Evolutionary conservation across 2,329 filamentous ascomycete species (phyloP), one percentile per base, ranked within the genome.

Genomic region (Zopfia rhizophila): DNA sequence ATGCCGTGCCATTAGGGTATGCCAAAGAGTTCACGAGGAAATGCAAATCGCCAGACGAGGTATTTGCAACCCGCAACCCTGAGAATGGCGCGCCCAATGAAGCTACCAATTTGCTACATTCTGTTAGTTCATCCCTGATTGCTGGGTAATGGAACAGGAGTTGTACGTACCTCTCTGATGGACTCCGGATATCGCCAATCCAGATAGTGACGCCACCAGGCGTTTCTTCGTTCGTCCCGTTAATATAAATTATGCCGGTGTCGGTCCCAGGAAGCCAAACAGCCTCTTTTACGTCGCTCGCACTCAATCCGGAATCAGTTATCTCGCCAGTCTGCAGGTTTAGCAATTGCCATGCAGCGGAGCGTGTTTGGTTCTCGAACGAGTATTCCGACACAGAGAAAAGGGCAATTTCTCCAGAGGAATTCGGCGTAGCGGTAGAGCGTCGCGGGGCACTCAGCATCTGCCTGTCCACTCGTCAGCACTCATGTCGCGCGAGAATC

Each of bases 341-440:
- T n/a, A 38, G 36, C 24, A 38, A 17, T 14, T 28, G 11, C 19
- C 22, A 2, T 78, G 82, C 6, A 85, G 85, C 30, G 85, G 78
- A 14, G 85, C 84, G 5, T 81, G 82, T 25, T 79, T 93, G 89
- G 0, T 81, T 78, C 27, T 87, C 78, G 68, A 94, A 94, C 1
- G 84, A 90, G 69, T 94, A 95, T 3, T 86, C 82, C 1, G 87
- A 88, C 17, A 83, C 81, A 30, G 83, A 83, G 62, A 84, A 89
- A 14, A 90, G 72, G 32, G 84, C 77, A 42, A 80, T 74, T 44
- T 79, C 81, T 35, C 87, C 86, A 28, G 79, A 75, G 31, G 76
- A 65, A 68, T 89, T 91, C 13, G 88, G 87, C 1, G 83, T 69
- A 33, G 83, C 87, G 10, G 83, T 66, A 10, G 85, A 86, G 39